phyloP scores from a whole-genome alignment of 2,329 filamentous ascomycete genomes.

The Penicillium sp. region DNA sequence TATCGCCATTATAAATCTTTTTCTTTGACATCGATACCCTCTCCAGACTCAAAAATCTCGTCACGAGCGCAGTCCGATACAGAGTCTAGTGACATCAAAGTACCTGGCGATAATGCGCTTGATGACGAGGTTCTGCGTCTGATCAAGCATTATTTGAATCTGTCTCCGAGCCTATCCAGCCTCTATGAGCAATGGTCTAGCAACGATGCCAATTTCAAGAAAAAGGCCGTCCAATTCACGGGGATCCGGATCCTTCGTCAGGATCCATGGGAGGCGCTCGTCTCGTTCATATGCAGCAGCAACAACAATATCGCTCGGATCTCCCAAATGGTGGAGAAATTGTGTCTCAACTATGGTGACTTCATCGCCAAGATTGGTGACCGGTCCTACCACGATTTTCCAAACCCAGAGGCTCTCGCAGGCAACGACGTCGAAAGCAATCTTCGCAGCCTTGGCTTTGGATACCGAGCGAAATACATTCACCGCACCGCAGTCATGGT shows the following conservation, averaged over 20 bases:
- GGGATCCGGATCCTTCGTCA: constrained; percentile 90
- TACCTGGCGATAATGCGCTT: constrained; percentile 24
- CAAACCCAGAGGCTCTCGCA: constrained; percentile 66
- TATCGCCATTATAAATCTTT: constrained; percentile 61
- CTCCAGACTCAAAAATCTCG: constrained; percentile 34
- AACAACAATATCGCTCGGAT: constrained; percentile 98
- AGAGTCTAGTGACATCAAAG: constrained; percentile 13
- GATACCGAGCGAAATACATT: constrained; percentile 90
- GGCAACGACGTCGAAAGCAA: constrained; percentile 69
- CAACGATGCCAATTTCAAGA: constrained; percentile 80
- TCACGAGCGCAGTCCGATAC: constrained; percentile 17
- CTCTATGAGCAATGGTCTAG: constrained; percentile 85
- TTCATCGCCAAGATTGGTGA: constrained; percentile 65
- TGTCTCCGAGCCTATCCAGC: constrained; percentile 65
- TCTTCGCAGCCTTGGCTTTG: constrained; percentile 79
- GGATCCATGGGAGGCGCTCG: constrained; percentile 89
- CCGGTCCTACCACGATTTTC: constrained; percentile 80
- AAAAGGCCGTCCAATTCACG: constrained; percentile 77
- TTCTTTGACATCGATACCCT: constrained; percentile 10
- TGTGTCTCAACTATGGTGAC: constrained; percentile 79
- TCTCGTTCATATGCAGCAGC: constrained; percentile 96
- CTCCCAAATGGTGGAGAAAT: constrained; percentile 90
- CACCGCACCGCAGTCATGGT: constrained; percentile 76
- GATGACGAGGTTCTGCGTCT: constrained; percentile 67
- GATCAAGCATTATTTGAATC: constrained; percentile 78